Evolutionary conservation across 208 protist genomes (phyloP).

Genomic region (Endotrypanum monterogeii): DNA sequence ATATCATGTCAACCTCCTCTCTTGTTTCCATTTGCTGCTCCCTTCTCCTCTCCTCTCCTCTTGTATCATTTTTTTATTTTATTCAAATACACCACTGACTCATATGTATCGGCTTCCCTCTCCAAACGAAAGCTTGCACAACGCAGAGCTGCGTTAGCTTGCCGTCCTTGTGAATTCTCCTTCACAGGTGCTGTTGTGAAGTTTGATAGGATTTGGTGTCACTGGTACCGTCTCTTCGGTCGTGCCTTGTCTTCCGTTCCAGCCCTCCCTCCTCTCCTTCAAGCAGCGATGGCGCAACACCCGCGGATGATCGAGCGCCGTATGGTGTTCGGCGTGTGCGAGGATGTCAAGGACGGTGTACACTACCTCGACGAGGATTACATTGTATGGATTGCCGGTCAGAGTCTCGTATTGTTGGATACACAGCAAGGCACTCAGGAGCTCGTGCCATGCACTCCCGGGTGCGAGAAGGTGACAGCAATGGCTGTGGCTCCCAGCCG

Average conservation of each 20-base stretch:
- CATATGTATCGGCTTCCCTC: neutral
- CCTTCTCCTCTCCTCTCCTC: neutral
- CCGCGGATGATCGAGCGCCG: constrained; percentile 85
- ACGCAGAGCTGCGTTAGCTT: neutral
- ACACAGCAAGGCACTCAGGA: constrained; percentile 91
- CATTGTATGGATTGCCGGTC: constrained; percentile 91
- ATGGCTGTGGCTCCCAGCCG: constrained; percentile 90
- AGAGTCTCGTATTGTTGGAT: constrained; percentile 93
- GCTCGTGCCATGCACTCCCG: constrained; percentile 86
- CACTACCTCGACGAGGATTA: constrained; percentile 94
- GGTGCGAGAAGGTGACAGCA: constrained; percentile 88
- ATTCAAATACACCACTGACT: neutral
- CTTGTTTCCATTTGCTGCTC: neutral
- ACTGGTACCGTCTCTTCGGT: neutral
- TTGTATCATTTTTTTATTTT: neutral
- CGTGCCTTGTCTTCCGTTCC: constrained; percentile 1
- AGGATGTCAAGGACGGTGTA: constrained; percentile 92
- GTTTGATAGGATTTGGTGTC: neutral
- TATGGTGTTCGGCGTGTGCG: constrained; percentile 93
- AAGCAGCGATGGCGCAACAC: constrained; percentile 40
- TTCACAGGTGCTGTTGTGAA: neutral
- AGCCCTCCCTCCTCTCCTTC: neutral
- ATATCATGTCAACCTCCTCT: neutral
- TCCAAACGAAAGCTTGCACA: neutral
- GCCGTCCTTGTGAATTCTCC: neutral